Evolutionary conservation across 805 yeast genomes (phyloP).

Genomic region (Maudiozyma barnettii): DNA sequence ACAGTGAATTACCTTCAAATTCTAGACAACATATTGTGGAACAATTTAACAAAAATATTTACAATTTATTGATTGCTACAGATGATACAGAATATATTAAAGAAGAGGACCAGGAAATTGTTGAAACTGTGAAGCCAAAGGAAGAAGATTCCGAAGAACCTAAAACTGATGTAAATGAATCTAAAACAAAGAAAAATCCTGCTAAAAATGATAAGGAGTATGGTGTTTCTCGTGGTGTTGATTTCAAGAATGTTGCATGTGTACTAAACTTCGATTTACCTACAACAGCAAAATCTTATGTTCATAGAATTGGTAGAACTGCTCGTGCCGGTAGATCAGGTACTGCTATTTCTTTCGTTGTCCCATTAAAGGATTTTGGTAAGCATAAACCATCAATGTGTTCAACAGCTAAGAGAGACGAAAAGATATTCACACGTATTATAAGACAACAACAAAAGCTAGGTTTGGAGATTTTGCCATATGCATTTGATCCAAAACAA

Average conservation of each 20-base stretch:
- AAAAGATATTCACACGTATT: slow-evolving; percentile 69
- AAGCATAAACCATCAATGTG: slow-evolving; percentile 76
- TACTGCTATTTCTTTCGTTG: slow-evolving; percentile 87
- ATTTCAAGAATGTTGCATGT: slow-evolving; percentile 91
- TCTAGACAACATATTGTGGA: slow-evolving; percentile 93
- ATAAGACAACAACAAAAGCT: slow-evolving; percentile 63
- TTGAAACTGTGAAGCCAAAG: slow-evolving; percentile 5
- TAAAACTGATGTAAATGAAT: slow-evolving; percentile 13
- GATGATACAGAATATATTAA: slow-evolving; percentile 67
- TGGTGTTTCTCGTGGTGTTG: slow-evolving; percentile 95
- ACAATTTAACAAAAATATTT: slow-evolving; percentile 84
- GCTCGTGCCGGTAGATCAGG: slow-evolving; percentile 97
- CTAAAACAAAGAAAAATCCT: slow-evolving; percentile 14
- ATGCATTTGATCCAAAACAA: slow-evolving; percentile 83
- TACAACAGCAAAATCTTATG: slow-evolving; percentile 75
- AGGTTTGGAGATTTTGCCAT: slow-evolving; percentile 74
- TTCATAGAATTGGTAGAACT: slow-evolving; percentile 93
- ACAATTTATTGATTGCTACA: slow-evolving; percentile 83
- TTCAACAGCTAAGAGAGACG: slow-evolving; percentile 69
- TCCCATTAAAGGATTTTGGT: slow-evolving; percentile 74
- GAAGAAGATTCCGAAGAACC: slow-evolving; percentile 7
- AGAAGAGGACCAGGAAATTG: slow-evolving; percentile 38
- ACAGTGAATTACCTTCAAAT: slow-evolving; percentile 86
- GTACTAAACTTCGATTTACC: slow-evolving; percentile 94
- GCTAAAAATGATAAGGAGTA: slow-evolving; percentile 59